Percentiles rank a stretch among this genome's conserved stretches.
phyloP scores from a whole-genome alignment of 129 eudicot genomes.

The Flaveria trinervia region DNA sequence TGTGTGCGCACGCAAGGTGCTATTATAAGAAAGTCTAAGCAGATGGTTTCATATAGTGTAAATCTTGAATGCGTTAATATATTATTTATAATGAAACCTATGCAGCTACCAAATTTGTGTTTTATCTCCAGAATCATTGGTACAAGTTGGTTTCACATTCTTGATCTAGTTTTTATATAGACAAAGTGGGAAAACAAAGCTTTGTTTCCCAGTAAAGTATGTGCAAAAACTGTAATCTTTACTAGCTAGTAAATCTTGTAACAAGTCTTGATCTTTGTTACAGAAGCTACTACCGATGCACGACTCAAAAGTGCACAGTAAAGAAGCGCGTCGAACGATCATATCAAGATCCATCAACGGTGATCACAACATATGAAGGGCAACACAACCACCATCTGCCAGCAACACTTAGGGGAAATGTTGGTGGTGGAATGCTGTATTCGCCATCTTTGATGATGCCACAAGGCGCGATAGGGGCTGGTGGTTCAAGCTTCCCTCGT shows the following conservation, averaged over 20 bases:
- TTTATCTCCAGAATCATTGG: constrained; percentile 29
- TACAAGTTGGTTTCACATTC: constrained; percentile 28
- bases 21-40: background rate
- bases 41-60: constrained; percentile 11
- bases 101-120: constrained; percentile 30
- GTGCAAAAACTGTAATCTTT: background rate
- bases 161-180: constrained; percentile 3
- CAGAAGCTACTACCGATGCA: constrained; percentile 96
- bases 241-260: background rate
- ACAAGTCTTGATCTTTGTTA: constrained; percentile 21
- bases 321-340: constrained; percentile 92
- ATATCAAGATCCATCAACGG: constrained; percentile 77
- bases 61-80: constrained; percentile 22
- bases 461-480: constrained; percentile 18
- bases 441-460: constrained; percentile 46
- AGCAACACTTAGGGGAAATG: constrained; percentile 67
- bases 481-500: constrained; percentile 46
- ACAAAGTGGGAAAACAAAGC: constrained; percentile 15
- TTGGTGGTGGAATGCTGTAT: constrained; percentile 60
- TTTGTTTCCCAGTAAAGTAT: constrained; percentile 21
- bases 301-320: constrained; percentile 84
- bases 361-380: constrained; percentile 90
- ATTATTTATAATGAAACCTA: constrained; percentile 24
- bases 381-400: constrained; percentile 92
- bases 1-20: background rate